These are phyloP conservation scores for Amniculicola lignicola DNA, from an alignment of 495 filamentous ascomycete genomes.

Conservation along the genomic window DNA sequence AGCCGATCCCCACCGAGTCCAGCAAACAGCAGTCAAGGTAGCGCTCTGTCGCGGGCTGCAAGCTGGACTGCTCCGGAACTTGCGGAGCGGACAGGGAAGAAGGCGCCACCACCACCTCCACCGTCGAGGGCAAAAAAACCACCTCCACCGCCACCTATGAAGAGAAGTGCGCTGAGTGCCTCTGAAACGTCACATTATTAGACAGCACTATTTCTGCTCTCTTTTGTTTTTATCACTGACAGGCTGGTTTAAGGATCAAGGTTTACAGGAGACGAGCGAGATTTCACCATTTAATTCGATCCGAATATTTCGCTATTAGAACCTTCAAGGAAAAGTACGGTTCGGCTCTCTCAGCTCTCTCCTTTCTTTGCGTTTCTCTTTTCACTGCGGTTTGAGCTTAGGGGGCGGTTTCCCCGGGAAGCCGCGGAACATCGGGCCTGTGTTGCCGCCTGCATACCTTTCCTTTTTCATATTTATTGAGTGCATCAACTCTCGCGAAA, in stretches of 20 bases:
- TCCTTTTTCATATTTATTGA: not conserved
- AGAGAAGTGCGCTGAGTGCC: conserved; percentile 36
- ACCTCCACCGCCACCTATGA: conserved; percentile 54
- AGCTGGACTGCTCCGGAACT: conserved; percentile 30
- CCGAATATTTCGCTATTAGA: too few relatives aligned
- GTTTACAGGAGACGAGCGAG: conserved; percentile 1
- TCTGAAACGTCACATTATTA: conserved; percentile 27
- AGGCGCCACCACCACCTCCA: conserved; percentile 79
- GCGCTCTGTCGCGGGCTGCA: conserved; percentile 21
- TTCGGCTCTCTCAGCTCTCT: too few relatives aligned
- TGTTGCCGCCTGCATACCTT: not conserved
- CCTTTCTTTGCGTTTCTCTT: not conserved
- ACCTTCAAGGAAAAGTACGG: too few relatives aligned
- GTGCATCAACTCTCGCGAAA: conserved; percentile 1
- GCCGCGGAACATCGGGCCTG: not conserved
- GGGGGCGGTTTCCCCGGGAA: too few relatives aligned
- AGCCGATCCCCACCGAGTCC: conserved; percentile 43
- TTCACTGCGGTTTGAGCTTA: not conserved
- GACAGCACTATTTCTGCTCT: not conserved
- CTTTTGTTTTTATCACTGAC: conserved; percentile 1
- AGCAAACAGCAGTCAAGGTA: conserved; percentile 38
- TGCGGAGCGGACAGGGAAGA: conserved; percentile 47
- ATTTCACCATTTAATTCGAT: not conserved
- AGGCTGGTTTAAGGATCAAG: not conserved
- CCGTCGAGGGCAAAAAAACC: conserved; percentile 73